Conservation (phyloP, 179 eudicot species). For the Beta corolliflora region DNA sequence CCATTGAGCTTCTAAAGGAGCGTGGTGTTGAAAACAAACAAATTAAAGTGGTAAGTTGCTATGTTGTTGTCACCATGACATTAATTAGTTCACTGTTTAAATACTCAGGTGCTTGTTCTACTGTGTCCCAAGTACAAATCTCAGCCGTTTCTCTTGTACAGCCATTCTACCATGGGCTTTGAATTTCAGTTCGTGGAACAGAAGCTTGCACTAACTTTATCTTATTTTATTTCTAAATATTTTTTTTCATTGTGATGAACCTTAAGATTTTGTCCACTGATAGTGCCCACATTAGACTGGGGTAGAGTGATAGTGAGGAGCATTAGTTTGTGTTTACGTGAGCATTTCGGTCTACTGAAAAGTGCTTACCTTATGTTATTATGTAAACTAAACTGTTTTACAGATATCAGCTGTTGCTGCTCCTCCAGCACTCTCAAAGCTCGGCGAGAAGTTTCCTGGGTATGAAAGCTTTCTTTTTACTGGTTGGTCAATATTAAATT, state of each 20-base stretch:
- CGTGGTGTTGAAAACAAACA: slow-evolving; percentile 80
- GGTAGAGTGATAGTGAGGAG: too few species aligned
- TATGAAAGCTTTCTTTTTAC: slow-evolving; percentile 27
- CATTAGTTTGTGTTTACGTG: not conserved
- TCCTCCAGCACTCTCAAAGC: slow-evolving; percentile 93
- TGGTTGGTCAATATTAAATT: not conserved
- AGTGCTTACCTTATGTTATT: not conserved
- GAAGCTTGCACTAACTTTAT: too few species aligned
- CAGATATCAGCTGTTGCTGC: slow-evolving; percentile 92
- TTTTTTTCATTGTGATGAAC: too few species aligned
- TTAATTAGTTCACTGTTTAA: too few species aligned
- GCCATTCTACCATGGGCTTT: not conserved
- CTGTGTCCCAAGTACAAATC: not conserved
- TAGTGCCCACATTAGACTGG: not conserved
- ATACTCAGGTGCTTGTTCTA: not conserved
- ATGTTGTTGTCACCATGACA: not conserved
- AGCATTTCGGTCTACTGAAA: not conserved
- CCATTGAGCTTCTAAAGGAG: slow-evolving; percentile 75
- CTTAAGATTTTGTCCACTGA: not conserved
- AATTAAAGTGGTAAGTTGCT: slow-evolving; percentile 83
- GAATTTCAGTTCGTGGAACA: too few species aligned
- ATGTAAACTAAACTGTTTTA: not conserved
- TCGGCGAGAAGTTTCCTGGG: slow-evolving; percentile 93
- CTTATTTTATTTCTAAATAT: too few species aligned
- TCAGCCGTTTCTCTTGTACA: not conserved